Percentiles rank a stretch among this genome's conserved stretches.
Evolutionary conservation across 148 eudicot species (phyloP).

Genomic region (Oxyria digyna): DNA sequence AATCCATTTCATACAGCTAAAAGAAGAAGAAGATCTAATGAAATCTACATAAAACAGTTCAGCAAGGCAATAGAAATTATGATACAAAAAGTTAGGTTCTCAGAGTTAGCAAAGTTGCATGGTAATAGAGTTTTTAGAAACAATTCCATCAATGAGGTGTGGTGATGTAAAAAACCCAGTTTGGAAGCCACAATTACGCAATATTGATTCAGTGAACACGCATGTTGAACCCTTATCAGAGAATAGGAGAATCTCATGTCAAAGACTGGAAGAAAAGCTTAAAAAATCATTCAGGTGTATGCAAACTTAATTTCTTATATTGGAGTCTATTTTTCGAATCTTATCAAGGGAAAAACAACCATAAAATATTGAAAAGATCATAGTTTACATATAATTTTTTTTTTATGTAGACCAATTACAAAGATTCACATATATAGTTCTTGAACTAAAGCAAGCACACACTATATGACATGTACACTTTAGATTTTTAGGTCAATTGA

Average conservation of each 20-base stretch:
- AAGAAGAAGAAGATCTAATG: no score
- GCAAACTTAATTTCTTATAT: not conserved
- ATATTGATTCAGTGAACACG: slow-evolving; percentile 70
- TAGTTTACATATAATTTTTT: no score
- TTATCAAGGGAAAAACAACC: not conserved
- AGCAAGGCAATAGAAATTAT: no score
- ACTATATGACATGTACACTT: not conserved
- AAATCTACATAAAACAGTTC: no score
- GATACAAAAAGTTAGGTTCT: no score
- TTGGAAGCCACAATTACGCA: slow-evolving; percentile 80
- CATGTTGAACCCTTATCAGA: slow-evolving; percentile 82
- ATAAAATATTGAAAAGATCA: not conserved
- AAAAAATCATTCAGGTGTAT: not conserved
- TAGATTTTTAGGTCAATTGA: no score
- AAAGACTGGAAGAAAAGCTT: not conserved
- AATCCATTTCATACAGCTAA: no score
- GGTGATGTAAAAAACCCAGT: slow-evolving; percentile 99
- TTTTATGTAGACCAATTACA: not conserved
- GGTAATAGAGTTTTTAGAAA: no score
- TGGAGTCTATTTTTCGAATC: not conserved
- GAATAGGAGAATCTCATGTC: slow-evolving; percentile 5
- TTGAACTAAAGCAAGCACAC: not conserved
- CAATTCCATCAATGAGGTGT: slow-evolving; percentile 94
- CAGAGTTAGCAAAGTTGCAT: no score
- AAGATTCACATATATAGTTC: not conserved